Base-by-base conservation (phyloP, 768 basidiomycete species). In the Cantharellus anzutake region DNA sequence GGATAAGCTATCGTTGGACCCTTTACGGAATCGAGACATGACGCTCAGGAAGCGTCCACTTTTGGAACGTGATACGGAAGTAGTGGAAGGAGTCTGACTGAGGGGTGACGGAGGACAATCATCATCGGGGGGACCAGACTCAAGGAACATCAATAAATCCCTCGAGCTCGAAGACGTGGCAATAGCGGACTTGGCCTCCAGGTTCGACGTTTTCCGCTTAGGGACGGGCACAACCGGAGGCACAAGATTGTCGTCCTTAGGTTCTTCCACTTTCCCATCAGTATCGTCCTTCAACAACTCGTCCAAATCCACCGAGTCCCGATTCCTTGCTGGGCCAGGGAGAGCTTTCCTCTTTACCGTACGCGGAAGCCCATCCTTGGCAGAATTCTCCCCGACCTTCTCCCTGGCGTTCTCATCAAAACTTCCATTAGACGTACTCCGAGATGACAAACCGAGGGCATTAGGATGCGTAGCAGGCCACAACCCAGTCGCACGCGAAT, bases 251-350 rank as follows among this genome's bases (percentile, higher is more conserved):
- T 29, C 20, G 1, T 29, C 20, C 20, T 29, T 29, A 29, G 20
- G 20, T 29, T 29, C 20, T 29, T 29, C 20, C 20, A 29, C 20
- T 29, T 40, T 35, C n/a, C 55, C 61, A 38, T 63, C 63, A 41
- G 56, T 61, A 40, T 61, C 63, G 20, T 56, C 64, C 29, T 74
- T 78, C 81, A 86, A 81, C 34, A 86, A 68, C 60, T 85, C 84
- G 66, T 89, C 86, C 62, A 87, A 65, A 68, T 87, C 82, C 62
- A 86, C 63, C 2, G 83, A 84, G 66, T 86, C 86, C 41, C 78
- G 73, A 63, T 80, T 79, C 44, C 72, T 75, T 60, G 75, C 78
- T 44, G 77, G 66, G 63, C 72, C 77, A 41, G 79, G 76, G 11
- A 29, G 29, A 29, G 11, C 11, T 11, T 48, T 48, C 44, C 29